Evolutionary conservation across 208 protist genomes (phyloP), one percentile per base, ranked within the genome.

Genomic region (Acanthamoeba royreba): DNA sequence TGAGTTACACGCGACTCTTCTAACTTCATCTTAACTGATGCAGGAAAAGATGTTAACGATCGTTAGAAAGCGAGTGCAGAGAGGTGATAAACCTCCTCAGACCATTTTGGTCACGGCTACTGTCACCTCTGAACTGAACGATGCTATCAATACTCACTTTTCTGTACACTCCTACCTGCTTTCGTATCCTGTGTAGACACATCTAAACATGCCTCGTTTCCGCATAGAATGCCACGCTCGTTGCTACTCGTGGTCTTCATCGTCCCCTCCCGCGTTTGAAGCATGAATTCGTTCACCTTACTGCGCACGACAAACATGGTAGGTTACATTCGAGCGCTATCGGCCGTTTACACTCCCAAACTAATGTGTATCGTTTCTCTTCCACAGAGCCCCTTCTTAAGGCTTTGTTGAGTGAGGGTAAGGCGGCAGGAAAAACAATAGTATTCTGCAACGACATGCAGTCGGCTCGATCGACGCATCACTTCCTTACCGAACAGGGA

Each of bases 401-500:
- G 40, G 85, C n/a, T 31, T n/a, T 92, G 77, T 45, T 77, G 66
- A 38, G 66, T 22, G 31, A 17, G n/a, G 72, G 72, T 31, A 49
- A 77, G n/a, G 52, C 31, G 28, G 33, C 17, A 5, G 85, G 46
- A 0, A 17, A 35, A 42, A 92, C 85, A 17, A 45, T 92, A 1
- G 85, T 92, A 38, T 92, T 92, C 43, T 92, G 85, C 31, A 92
- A 92, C n/a, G 55, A 61, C 40, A 92, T 92, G 33, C 40, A 42
- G 17, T 74, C 52, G 17, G 49, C 35, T 11, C 49, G 85, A 61
- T 92, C 85, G 17, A 92, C 85, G n/a, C 52, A 92, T 28, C 85
- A 92, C 33, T 92, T 92, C 35, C 55, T 92, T 35, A 74, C 85
- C 9, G 85, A 92, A 35, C 85, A 92, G 33, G 85, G 85, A 15